Base-by-base conservation (phyloP, 805 yeast genomes). In the Sugiyamaella chiloensis region DNA sequence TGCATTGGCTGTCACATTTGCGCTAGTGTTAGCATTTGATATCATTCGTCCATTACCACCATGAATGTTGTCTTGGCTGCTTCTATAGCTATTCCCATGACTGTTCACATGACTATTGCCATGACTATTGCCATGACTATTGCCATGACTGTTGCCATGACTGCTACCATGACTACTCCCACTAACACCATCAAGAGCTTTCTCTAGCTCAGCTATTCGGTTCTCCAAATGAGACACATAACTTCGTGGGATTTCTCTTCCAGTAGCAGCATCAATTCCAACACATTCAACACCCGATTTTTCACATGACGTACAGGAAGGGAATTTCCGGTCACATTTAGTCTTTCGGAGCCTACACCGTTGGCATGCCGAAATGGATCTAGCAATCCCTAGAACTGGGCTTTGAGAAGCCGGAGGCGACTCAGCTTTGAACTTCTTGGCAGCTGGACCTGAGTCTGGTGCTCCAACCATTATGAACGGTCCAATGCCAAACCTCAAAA, bases 191-290 rank as follows among this genome's bases (percentile, higher is more conserved):
- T n/a, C n/a, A 24, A 87, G 61, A 49, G 72, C 67, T 4, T 59
- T 56, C 61, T 85, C 87, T 51, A 88, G 67, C n/a, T 67, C 66
- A 6, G 72, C 70, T 2, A 87, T 70, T 30, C 81, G 68, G 47
- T 79, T 81, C 60, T 88, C 96, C 49, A 88, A 67, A 56, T 81
- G 83, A 17, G 79, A 74, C 2, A 87, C 78, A 2, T 88, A 84
- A 45, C 68, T 62, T 31, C 97, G 69, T 0, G 96, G 95, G 1
- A 88, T 79, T 55, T 85, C 88, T 46, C 95, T 71, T 0, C 96
- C 95, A 0, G 96, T 87, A 5, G 89, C 87, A 0, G 95, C 89
- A 61, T 90, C 96, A 2, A 86, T 65, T 0, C 95, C 87, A 3
- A 87, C 80, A 66, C 97, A 89, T 5, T 85, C 86, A 2, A 70